Evolutionary conservation across 2,329 filamentous ascomycete species (phyloP).

Genomic region (Macroventuria anomochaeta): DNA sequence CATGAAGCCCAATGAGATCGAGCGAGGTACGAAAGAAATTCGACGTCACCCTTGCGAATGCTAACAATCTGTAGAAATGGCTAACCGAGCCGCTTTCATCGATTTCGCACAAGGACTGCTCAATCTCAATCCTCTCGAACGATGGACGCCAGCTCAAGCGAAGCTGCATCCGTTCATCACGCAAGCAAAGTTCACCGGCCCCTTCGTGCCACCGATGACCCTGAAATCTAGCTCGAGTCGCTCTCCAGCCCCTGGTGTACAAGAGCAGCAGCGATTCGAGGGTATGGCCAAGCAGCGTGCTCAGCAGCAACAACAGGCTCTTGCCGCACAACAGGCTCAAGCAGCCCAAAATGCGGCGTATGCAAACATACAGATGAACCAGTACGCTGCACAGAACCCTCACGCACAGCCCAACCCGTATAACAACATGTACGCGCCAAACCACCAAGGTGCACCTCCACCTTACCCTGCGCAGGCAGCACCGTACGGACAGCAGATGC

Average conservation of each 20-base stretch:
- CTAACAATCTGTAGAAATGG: conserved; percentile 76
- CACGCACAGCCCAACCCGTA: conserved; percentile 71
- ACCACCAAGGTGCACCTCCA: conserved; percentile 74
- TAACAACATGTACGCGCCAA: conserved; percentile 74
- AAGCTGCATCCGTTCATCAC: conserved; percentile 98
- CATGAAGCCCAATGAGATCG: conserved; percentile 97
- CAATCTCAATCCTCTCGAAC: conserved; percentile 92
- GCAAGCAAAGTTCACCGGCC: conserved; percentile 94
- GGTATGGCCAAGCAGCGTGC: conserved; percentile 91
- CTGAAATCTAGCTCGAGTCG: conserved; percentile 86
- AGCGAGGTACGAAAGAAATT: conserved; percentile 72
- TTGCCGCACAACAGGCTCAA: conserved; percentile 61
- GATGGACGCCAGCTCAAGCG: conserved; percentile 97
- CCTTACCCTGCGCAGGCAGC: conserved; percentile 77
- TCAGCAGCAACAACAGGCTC: conserved; percentile 55
- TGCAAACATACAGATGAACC: conserved; percentile 64
- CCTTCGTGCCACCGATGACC: conserved; percentile 97
- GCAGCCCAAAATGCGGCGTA: conserved; percentile 73
- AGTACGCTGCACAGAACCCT: conserved; percentile 55
- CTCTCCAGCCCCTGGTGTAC: conserved; percentile 89
- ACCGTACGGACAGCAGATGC: conserved; percentile 63
- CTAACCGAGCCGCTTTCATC: conserved; percentile 95
- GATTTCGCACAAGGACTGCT: conserved; percentile 94
- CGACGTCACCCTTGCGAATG: not conserved
- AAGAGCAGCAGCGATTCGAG: conserved; percentile 95